These are phyloP conservation scores for Helianthus tuberosus DNA, from an alignment of 129 eudicot genomes.

Conservation along the genomic window DNA sequence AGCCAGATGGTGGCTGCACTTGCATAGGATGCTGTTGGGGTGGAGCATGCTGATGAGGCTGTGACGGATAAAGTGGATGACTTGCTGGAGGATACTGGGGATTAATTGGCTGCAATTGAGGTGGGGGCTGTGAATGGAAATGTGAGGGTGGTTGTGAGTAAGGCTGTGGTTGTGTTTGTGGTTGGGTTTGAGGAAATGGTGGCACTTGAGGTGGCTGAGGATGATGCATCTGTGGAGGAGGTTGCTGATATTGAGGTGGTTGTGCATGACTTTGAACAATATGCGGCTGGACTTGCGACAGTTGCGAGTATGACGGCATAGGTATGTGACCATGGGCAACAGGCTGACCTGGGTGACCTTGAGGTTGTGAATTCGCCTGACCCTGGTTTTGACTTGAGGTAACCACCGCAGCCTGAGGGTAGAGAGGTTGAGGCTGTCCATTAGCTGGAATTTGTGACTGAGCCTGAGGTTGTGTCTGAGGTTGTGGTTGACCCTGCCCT, in stretches of 20 bases:
- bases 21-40: slow-evolving; percentile 55
- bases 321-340: slow-evolving; percentile 41
- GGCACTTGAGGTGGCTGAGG: slow-evolving; percentile 35
- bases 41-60: slow-evolving; percentile 49
- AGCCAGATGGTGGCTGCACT: slow-evolving; percentile 42
- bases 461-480: slow-evolving; percentile 25
- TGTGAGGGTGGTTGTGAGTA: slow-evolving; percentile 43
- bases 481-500: slow-evolving; percentile 32
- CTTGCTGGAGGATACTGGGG: slow-evolving; percentile 45
- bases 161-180: slow-evolving; percentile 35
- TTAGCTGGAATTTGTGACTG: slow-evolving; percentile 34
- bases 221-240: slow-evolving; percentile 52
- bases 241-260: slow-evolving; percentile 74
- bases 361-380: slow-evolving; percentile 41
- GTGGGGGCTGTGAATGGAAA: slow-evolving; percentile 35
- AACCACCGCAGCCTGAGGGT: slow-evolving; percentile 35
- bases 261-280: slow-evolving; percentile 52
- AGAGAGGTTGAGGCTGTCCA: slow-evolving; percentile 37
- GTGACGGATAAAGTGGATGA: slow-evolving; percentile 61
- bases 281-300: slow-evolving; percentile 50
- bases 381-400: slow-evolving; percentile 33
- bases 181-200: slow-evolving; percentile 38
- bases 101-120: slow-evolving; percentile 40
- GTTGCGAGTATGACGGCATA: slow-evolving; percentile 43
- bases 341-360: slow-evolving; percentile 47